A percentile compares a stretch with the other conserved stretches of the same genome.
Evolutionary conservation across 2,329 filamentous ascomycete species (phyloP).

Genomic region (Ceratocystis alfenasii): DNA sequence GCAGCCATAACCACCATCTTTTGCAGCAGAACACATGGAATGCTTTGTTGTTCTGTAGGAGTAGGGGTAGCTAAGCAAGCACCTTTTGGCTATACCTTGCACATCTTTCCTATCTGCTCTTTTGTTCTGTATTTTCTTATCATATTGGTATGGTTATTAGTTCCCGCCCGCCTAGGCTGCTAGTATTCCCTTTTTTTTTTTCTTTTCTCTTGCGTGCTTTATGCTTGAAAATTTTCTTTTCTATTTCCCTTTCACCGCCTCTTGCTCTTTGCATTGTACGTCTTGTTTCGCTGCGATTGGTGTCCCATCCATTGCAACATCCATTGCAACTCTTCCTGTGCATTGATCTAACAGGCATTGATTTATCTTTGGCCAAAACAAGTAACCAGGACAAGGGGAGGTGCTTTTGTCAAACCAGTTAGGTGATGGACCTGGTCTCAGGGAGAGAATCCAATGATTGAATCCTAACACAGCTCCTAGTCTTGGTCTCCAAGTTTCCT

Average conservation of each 20-base stretch:
- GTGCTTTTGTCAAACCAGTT: background rate
- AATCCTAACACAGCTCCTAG: background rate
- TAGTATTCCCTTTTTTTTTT: background rate
- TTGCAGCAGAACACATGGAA: background rate
- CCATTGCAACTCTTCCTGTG: background rate
- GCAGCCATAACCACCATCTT: background rate
- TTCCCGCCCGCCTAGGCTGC: too few species aligned
- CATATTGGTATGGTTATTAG: background rate
- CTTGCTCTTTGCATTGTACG: background rate
- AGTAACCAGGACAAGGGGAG: background rate
- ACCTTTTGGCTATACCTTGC: background rate
- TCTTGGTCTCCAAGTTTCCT: background rate
- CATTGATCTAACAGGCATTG: conserved; percentile 5
- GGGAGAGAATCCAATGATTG: background rate
- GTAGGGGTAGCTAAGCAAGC: too few species aligned
- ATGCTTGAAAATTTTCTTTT: background rate
- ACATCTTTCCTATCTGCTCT: background rate
- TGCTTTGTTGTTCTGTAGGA: too few species aligned
- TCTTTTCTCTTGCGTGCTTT: background rate
- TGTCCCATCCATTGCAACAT: background rate
- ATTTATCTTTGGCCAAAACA: background rate
- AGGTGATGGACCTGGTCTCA: background rate
- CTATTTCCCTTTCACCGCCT: background rate
- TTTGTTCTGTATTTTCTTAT: background rate
- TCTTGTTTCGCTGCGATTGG: background rate